These are phyloP conservation scores for Pseudohalonectria lignicola DNA, from an alignment of 2,329 filamentous ascomycete genomes.

Conservation along the genomic window DNA sequence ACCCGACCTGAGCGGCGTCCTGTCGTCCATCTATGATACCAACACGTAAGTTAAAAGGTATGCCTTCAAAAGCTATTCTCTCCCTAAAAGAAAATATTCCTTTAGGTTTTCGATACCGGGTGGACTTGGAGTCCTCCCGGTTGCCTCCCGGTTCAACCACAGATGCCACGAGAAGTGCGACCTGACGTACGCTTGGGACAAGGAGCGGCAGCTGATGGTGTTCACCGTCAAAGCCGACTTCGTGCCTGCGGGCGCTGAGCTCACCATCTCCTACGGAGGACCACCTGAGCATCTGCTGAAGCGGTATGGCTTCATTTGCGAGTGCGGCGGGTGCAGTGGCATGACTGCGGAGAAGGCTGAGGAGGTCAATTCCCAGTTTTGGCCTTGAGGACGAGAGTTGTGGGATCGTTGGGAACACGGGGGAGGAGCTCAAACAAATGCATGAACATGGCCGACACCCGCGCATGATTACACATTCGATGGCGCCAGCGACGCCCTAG, in stretches of 20 bases:
- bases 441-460: too few relatives aligned
- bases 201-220: constrained; percentile 20
- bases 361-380: too few relatives aligned
- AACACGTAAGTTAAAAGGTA: constrained; percentile 38
- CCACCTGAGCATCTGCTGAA: constrained; percentile 7
- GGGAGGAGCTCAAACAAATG: too few relatives aligned
- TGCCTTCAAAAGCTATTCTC: not conserved
- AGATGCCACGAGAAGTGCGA: constrained; percentile 33
- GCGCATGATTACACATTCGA: too few relatives aligned
- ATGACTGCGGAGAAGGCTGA: constrained; percentile 3
- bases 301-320: constrained; percentile 12
- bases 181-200: constrained; percentile 31
- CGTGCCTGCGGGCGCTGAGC: constrained; percentile 8
- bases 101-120: constrained; percentile 13
- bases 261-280: constrained; percentile 13
- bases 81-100: too few relatives aligned
- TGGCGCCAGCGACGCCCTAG: too few relatives aligned
- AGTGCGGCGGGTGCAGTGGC: constrained; percentile 9
- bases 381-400: too few relatives aligned
- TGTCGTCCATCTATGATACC: constrained; percentile 28
- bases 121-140: constrained; percentile 30
- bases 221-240: constrained; percentile 19
- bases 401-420: too few relatives aligned
- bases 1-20: constrained; percentile 11
- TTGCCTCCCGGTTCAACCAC: constrained; percentile 48